Evolutionary conservation across 768 basidiomycete species (phyloP), one percentile per base, ranked within the genome.

Genomic region (Terana coerulea): DNA sequence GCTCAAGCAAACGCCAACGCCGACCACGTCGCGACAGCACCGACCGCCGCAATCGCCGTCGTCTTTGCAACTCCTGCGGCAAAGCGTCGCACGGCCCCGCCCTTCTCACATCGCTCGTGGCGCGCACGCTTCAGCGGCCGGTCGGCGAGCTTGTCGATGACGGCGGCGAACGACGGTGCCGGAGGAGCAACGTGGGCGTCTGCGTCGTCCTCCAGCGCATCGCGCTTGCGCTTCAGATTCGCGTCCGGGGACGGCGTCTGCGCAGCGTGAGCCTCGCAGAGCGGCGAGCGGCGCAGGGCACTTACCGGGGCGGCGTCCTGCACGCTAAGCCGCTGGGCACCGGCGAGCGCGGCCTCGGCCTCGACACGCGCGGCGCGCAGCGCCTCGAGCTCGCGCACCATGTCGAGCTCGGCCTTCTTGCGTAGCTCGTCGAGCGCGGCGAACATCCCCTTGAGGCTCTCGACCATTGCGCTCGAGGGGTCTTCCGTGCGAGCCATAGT

Each of bases 21-120:
- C 15, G 82, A 79, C 87, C 87, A 89, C 2, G 86, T 76, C 3
- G 80, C 82, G 11, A 83, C 80, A 12, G 85, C 87, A 22, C 87
- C 87, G 34, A 89, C 66, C 0, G 78, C 76, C 28, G 83, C 76
- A 15, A 79, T 81, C 3, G 82, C 77, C 6, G 81, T 78, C 5
- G 86, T 87, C 40, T 80, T 80, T 33, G 72, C 75, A 30, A 81
- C 67, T 4, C 72, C 69, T 28, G 67, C 61, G 17, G 68, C 75
- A 21, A 78, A 62, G 39, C 68, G 73, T n/a, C n/a, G n/a, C n/a
- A n/a, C n/a, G n/a, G n/a, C n/a, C n/a, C n/a, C n/a, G n/a, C n/a
- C n/a, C 55, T 75, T 69, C 1, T 71, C 68, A n/a, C 31, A 10
- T 14, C 5, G 44, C 40, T 11, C 84, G 70, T 65, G 35, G 65